Conservation (phyloP, 805 yeast species). For the Wickerhamomyces canadensis region DNA sequence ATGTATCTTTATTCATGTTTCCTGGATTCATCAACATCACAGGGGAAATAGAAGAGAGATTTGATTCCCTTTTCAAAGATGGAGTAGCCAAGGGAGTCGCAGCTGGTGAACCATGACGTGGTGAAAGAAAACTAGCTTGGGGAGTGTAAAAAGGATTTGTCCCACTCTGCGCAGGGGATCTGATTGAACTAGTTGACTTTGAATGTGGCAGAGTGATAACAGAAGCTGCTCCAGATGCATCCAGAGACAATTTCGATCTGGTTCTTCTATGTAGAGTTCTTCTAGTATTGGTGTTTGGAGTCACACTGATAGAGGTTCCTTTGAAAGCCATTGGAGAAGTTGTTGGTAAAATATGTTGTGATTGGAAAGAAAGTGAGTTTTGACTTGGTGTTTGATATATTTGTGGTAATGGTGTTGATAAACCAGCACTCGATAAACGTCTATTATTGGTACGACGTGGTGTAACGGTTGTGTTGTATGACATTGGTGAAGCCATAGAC, state of each 20-base stretch:
- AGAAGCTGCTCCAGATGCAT: constrained; percentile 26
- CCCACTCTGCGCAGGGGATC: constrained; percentile 28
- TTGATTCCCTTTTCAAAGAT: constrained; percentile 5
- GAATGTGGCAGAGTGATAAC: constrained; percentile 20
- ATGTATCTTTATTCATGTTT: neutral
- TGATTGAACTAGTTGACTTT: constrained; percentile 18
- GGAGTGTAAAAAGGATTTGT: constrained; percentile 48
- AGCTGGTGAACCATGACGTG: constrained; percentile 24
- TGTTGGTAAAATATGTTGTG: neutral
- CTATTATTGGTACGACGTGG: constrained; percentile 25
- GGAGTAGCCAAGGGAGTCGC: constrained; percentile 24
- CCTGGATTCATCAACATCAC: constrained; percentile 17
- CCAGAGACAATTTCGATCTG: constrained; percentile 34
- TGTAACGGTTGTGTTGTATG: constrained; percentile 32
- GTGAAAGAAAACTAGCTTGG: constrained; percentile 34
- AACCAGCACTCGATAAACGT: constrained; percentile 10
- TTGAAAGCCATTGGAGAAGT: constrained; percentile 11
- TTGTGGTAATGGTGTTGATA: constrained; percentile 31
- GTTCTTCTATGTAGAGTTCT: constrained; percentile 33
- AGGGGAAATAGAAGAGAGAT: constrained; percentile 19
- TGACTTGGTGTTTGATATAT: constrained; percentile 22
- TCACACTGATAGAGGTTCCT: constrained; percentile 1
- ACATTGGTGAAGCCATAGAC: constrained; percentile 19
- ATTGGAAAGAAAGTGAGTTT: constrained; percentile 2
- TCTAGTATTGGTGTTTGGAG: constrained; percentile 18